Evolutionary conservation across 345 rosid genomes (phyloP).

Genomic region (Eucalyptus sp.): DNA sequence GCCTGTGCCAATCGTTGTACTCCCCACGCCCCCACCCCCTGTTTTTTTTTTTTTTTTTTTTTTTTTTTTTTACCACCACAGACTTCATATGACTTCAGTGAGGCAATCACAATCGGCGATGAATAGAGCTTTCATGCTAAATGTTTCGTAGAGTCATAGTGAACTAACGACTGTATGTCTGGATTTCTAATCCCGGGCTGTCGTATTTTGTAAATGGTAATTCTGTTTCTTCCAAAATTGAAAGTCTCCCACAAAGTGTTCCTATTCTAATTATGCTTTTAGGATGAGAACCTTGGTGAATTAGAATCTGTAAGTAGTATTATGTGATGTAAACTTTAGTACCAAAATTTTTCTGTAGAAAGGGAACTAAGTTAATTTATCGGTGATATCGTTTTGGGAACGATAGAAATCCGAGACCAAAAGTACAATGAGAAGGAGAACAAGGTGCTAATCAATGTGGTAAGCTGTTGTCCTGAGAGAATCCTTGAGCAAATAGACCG

Average conservation of each 20-base stretch:
- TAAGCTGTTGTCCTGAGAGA: slow-evolving; percentile 21
- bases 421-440: slow-evolving; percentile 12
- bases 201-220: rapidly evolving
- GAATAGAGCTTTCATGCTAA: background rate
- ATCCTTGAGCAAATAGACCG: slow-evolving; percentile 3
- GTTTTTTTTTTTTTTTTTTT: background rate
- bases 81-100: background rate
- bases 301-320: background rate
- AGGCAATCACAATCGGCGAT: rapidly evolving
- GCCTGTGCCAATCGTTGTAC: background rate
- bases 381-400: background rate
- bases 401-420: slow-evolving; percentile 7
- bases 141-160: background rate
- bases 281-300: background rate
- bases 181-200: background rate
- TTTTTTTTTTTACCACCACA: background rate
- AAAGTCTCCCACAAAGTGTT: background rate
- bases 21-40: too few relatives aligned
- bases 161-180: background rate
- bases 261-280: background rate
- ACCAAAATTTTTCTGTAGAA: background rate
- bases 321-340: background rate
- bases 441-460: slow-evolving; percentile 8
- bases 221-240: background rate
- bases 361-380: background rate